Percentiles rank a stretch among this genome's conserved stretches.
These are phyloP conservation scores for Globisporangium cederbergense DNA, from an alignment of 352 stramenopile species.

Conservation along the genomic window DNA sequence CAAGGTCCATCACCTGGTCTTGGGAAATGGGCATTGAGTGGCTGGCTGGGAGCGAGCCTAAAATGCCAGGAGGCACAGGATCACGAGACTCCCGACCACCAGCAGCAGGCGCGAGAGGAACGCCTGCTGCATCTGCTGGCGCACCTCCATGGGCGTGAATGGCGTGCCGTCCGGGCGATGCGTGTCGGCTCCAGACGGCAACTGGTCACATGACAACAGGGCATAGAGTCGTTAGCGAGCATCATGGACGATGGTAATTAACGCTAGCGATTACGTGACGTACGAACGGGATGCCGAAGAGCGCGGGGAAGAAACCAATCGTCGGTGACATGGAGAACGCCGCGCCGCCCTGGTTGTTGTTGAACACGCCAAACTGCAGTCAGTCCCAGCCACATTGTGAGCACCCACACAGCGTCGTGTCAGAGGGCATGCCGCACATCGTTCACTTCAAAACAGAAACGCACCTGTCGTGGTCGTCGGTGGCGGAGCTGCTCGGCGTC, in stretches of 20 bases:
- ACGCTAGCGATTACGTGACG: not conserved
- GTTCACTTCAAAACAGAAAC: not conserved
- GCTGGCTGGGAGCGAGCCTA: slow-evolving; percentile 30
- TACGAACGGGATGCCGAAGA: slow-evolving; percentile 70
- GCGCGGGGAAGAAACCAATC: slow-evolving; percentile 81
- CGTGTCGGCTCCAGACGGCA: slow-evolving; percentile 30
- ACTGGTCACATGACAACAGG: slow-evolving; percentile 18
- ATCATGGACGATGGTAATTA: not conserved
- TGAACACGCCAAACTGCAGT: slow-evolving; percentile 35
- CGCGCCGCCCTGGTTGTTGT: slow-evolving; percentile 26
- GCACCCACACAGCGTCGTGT: not conserved
- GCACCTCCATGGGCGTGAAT: slow-evolving; percentile 44
- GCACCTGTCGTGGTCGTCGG: slow-evolving; percentile 43
- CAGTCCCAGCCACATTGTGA: not conserved
- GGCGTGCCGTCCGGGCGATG: slow-evolving; percentile 43
- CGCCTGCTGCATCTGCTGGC: slow-evolving; percentile 66
- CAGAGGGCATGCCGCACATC: not conserved
- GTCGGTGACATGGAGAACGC: slow-evolving; percentile 59
- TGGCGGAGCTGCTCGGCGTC: slow-evolving; percentile 59
- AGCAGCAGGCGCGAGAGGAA: slow-evolving; percentile 74
- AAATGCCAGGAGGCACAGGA: slow-evolving; percentile 70
- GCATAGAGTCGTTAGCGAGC: not conserved
- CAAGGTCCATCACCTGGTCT: too few relatives aligned
- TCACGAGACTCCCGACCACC: slow-evolving; percentile 64
- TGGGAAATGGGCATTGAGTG: too few relatives aligned